A percentile compares a stretch with the other conserved stretches of the same genome.
These are phyloP conservation scores for Hammondia hammondi DNA, from an alignment of 169 alveolate species.

Conservation along the genomic window DNA sequence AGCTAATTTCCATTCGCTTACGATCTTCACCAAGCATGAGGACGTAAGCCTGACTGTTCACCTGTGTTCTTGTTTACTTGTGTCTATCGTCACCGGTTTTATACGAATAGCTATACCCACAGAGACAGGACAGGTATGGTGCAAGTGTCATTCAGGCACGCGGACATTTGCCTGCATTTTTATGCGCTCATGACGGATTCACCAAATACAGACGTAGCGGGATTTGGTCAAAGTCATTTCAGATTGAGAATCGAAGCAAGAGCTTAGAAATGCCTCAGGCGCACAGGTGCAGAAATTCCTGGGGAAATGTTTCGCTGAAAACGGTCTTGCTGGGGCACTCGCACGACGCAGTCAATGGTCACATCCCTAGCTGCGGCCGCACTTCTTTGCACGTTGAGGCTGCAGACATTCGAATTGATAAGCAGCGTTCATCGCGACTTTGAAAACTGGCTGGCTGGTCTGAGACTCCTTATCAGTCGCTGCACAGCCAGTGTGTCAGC, in stretches of 20 bases:
- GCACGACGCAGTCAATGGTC: background rate
- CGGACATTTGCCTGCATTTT: no score
- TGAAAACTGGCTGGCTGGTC: slow-evolving; percentile 20
- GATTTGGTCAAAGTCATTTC: no score
- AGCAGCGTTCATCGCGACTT: slow-evolving; percentile 19
- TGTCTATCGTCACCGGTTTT: background rate
- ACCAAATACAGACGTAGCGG: no score
- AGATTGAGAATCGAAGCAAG: no score
- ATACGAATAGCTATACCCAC: no score
- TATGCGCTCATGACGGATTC: no score
- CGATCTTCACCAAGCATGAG: background rate
- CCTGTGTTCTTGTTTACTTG: background rate
- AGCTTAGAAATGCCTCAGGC: no score
- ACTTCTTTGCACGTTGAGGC: background rate
- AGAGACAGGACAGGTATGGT: no score
- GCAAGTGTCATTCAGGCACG: no score
- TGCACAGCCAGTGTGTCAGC: background rate
- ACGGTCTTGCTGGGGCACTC: background rate
- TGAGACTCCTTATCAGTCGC: background rate
- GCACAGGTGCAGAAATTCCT: no score
- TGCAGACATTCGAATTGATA: slow-evolving; percentile 18
- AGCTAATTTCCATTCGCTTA: slow-evolving; percentile 16
- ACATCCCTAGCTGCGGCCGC: background rate
- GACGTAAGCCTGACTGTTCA: background rate
- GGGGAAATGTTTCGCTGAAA: no score